phyloP scores from a whole-genome alignment of 805 yeast genomes.

The Lipomyces kockii region DNA sequence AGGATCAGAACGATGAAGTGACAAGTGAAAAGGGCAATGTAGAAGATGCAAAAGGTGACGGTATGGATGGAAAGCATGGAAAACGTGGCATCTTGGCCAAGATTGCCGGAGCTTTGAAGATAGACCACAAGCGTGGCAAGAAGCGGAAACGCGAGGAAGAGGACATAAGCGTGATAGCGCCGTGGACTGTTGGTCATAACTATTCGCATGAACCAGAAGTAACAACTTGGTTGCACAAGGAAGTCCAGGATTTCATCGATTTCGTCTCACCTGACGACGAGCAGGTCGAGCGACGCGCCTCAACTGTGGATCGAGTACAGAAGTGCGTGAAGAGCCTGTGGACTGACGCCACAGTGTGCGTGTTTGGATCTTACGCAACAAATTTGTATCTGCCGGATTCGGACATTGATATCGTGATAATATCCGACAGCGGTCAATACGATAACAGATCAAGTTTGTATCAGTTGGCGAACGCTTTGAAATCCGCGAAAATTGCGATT shows the following conservation, averaged over 20 bases:
- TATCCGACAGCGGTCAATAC: conserved; percentile 62
- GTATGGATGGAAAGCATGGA: background rate
- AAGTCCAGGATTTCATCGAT: conserved; percentile 79
- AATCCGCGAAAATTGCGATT: conserved; percentile 64
- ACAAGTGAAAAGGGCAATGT: conserved; percentile 46
- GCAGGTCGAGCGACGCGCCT: conserved; percentile 71
- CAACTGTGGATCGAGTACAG: conserved; percentile 64
- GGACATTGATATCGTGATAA: conserved; percentile 90
- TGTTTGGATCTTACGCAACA: conserved; percentile 94
- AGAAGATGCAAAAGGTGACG: background rate
- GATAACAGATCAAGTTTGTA: conserved; percentile 70
- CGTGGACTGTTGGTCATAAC: conserved; percentile 81
- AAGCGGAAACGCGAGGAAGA: conserved; percentile 25
- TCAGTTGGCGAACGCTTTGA: conserved; percentile 70
- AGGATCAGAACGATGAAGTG: conserved; percentile 48
- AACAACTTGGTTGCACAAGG: conserved; percentile 84
- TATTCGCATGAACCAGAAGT: conserved; percentile 77
- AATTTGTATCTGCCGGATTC: conserved; percentile 92
- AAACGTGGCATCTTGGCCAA: conserved; percentile 15
- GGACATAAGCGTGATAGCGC: conserved; percentile 44
- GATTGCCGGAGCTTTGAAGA: conserved; percentile 16
- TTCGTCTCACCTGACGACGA: conserved; percentile 82
- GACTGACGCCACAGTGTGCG: conserved; percentile 79
- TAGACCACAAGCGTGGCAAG: conserved; percentile 14
- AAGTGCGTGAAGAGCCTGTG: conserved; percentile 60